Evolutionary conservation across 129 eudicot species (phyloP).

Genomic region (Escallonia herrerae): DNA sequence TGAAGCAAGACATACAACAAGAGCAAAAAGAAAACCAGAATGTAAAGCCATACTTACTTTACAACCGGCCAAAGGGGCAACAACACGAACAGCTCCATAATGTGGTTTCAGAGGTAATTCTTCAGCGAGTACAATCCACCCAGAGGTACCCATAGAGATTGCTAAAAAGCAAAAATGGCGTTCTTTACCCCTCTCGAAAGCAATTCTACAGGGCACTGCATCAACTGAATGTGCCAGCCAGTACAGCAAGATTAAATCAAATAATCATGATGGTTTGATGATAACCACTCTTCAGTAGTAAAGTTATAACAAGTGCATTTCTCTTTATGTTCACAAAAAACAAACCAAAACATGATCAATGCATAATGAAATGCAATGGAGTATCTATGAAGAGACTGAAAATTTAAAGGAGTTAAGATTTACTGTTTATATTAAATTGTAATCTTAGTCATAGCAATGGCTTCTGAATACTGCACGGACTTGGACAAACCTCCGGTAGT

Average conservation of each 20-base stretch:
- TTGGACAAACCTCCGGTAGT: too few relatives aligned
- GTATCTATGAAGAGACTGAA: too few relatives aligned
- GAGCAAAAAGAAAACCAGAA: too few relatives aligned
- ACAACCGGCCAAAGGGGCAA: conserved; percentile 88
- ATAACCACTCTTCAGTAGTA: too few relatives aligned
- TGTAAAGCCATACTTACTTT: conserved; percentile 37
- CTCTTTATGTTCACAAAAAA: background rate
- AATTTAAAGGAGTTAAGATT: too few relatives aligned
- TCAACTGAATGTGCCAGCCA: conserved; percentile 49
- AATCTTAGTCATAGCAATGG: too few relatives aligned
- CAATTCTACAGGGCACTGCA: conserved; percentile 90
- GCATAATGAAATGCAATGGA: too few relatives aligned
- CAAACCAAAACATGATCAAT: background rate
- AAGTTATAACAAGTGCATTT: background rate
- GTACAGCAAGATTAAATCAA: background rate
- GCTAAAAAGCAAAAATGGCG: conserved; percentile 72
- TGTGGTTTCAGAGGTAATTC: conserved; percentile 45
- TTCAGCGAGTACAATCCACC: conserved; percentile 87
- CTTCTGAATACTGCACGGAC: too few relatives aligned
- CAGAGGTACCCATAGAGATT: conserved; percentile 60
- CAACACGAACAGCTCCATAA: conserved; percentile 66
- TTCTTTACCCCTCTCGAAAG: conserved; percentile 96
- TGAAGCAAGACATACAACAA: too few relatives aligned
- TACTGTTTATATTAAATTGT: too few relatives aligned
- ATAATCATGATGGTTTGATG: too few relatives aligned